Percentiles rank a stretch among this genome's conserved stretches.
These are phyloP conservation scores for Cicer judaicum DNA, from an alignment of 306 rosid genomes.

Conservation along the genomic window DNA sequence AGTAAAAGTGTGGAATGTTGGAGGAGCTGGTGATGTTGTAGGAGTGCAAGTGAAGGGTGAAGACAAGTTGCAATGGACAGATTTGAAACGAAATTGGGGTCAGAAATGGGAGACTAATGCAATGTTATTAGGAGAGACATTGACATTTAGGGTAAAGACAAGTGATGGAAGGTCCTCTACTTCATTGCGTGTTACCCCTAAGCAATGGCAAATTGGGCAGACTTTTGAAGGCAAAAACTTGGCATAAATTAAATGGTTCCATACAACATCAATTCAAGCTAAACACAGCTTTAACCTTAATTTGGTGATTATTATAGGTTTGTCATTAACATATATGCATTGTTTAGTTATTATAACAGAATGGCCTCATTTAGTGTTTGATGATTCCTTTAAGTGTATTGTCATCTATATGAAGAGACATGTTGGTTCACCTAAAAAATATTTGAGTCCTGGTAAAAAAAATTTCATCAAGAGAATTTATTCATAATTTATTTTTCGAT, in stretches of 20 bases:
- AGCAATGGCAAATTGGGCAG: constrained; percentile 77
- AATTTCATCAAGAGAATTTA: not conserved
- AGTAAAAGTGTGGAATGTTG: constrained; percentile 71
- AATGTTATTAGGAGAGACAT: constrained; percentile 64
- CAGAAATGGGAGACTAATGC: constrained; percentile 73
- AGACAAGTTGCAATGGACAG: constrained; percentile 60
- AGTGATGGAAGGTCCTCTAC: constrained; percentile 66
- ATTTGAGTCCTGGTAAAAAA: not conserved
- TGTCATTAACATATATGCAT: too few relatives aligned
- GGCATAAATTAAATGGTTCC: not conserved
- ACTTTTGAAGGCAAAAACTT: constrained; percentile 75
- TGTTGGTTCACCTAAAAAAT: not conserved
- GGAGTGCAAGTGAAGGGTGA: constrained; percentile 67
- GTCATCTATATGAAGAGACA: not conserved
- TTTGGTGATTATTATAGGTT: too few relatives aligned
- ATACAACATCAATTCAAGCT: too few relatives aligned
- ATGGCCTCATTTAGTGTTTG: too few relatives aligned
- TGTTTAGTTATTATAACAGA: too few relatives aligned
- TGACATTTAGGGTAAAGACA: constrained; percentile 63
- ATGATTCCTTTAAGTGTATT: too few relatives aligned
- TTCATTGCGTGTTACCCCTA: constrained; percentile 55
- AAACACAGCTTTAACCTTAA: too few relatives aligned
- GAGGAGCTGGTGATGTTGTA: constrained; percentile 73
- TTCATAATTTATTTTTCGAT: not conserved
- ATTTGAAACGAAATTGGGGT: constrained; percentile 70